Base-by-base conservation (phyloP, 768 basidiomycete genomes). In the Tylopilus vinaceipallidus region DNA sequence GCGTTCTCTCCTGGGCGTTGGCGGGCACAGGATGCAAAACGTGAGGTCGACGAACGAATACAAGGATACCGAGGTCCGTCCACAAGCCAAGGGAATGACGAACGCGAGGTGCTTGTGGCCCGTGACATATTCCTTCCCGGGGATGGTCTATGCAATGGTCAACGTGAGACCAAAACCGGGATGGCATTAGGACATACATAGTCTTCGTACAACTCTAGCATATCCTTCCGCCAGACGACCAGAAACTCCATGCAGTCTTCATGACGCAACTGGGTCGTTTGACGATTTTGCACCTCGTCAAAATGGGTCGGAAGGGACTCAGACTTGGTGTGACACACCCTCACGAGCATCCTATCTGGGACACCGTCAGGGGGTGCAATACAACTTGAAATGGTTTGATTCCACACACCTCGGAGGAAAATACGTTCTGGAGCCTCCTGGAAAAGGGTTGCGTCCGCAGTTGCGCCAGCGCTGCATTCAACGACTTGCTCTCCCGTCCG, bases 291-390 rank as follows among this genome's bases (percentile, higher is more conserved):
- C 40, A 68, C 64, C 66, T 91, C 92, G 67, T 88, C 82, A 52
- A 88, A 91, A 30, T 70, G 59, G 6, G 65, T 56, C 11, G 75
- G 68, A 6, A 87, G 53, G 17, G 67, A 66, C 50, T 81, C 80
- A 1, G 71, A 71, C 50, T 78, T 78, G 12, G 82, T 83, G 65
- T 86, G 83, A 37, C 79, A 82, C 2, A 88, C 77, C 49, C 86
- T 76, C 24, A 97, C 84, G 6, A 95, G 77, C 92, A 97, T 95
- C 53, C 95, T 79, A 69, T 95, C 95, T 95, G 63, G 57, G 33
- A 41, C 17, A 41, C 54, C 19, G 40, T 69, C 59, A 69, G 41
- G 8, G 12, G 12, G 20, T 10, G 10, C 19, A 12, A 30, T 17
- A n/a, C 24, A 36, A 10, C 17, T 12, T 17, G 11, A 50, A 37